Conservation (phyloP, 2,329 filamentous ascomycete genomes). For the Tothia fuscella region DNA sequence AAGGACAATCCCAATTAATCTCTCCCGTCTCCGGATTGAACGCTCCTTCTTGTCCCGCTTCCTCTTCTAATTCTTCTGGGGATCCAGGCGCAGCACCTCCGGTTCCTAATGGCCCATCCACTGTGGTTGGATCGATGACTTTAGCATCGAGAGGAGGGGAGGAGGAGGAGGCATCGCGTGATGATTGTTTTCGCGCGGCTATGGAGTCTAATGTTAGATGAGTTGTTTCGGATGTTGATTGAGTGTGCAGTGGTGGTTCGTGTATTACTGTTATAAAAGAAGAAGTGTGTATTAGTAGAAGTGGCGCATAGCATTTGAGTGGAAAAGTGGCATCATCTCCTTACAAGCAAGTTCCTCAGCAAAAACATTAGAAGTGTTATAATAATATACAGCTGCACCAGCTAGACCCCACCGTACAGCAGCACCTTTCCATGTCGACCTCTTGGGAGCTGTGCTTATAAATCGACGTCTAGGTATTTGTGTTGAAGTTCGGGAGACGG, state of each 20-base stretch:
- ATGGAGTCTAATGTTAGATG: conserved; percentile 25
- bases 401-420: conserved; percentile 64
- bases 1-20: conserved; percentile 99
- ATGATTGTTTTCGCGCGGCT: conserved; percentile 23
- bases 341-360: conserved; percentile 51
- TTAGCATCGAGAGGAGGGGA: conserved; percentile 10
- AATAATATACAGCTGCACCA: conserved; percentile 73
- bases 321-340: background rate
- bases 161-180: conserved; percentile 16
- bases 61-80: conserved; percentile 56
- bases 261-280: conserved; percentile 12
- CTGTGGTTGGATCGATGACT: conserved; percentile 13
- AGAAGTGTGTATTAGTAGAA: background rate
- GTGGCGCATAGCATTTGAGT: too few relatives aligned
- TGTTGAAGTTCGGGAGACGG: too few relatives aligned
- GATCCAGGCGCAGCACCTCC: conserved; percentile 18
- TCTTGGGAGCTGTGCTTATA: too few relatives aligned
- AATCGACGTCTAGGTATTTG: too few relatives aligned
- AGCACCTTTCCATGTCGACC: conserved; percentile 80
- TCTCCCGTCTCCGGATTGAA: conserved; percentile 98
- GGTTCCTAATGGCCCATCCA: background rate
- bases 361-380: conserved; percentile 81
- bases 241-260: too few relatives aligned
- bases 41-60: conserved; percentile 76
- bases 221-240: conserved; percentile 29